Percentiles rank a stretch among this genome's conserved stretches.
Conservation (phyloP, 495 filamentous ascomycete species). For the Hypomontagnella monticulosa region DNA sequence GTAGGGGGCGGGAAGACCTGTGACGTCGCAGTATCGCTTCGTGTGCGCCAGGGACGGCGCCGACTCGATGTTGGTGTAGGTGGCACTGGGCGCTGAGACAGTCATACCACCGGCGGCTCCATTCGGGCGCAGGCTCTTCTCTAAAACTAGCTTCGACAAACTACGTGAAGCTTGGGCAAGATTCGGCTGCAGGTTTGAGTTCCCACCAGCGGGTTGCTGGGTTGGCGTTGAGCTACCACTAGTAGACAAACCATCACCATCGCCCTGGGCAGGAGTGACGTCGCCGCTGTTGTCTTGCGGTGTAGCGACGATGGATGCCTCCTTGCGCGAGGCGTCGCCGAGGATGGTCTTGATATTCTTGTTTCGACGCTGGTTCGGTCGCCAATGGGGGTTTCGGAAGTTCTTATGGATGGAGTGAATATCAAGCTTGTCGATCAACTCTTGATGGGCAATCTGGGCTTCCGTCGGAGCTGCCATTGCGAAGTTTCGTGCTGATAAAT, state of each 20-base stretch:
- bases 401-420: slow-evolving; percentile 81
- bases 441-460: slow-evolving; percentile 61
- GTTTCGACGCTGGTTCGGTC: slow-evolving; percentile 91
- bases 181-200: slow-evolving; percentile 65
- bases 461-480: slow-evolving; percentile 44
- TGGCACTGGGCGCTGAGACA: slow-evolving; percentile 71
- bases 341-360: slow-evolving; percentile 98
- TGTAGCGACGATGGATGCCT: slow-evolving; percentile 78
- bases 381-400: slow-evolving; percentile 90
- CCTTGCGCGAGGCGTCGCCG: slow-evolving; percentile 85
- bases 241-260: slow-evolving; percentile 62
- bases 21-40: slow-evolving; percentile 93
- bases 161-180: slow-evolving; percentile 85
- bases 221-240: slow-evolving; percentile 70
- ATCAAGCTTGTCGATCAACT: slow-evolving; percentile 85
- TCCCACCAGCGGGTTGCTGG: slow-evolving; percentile 49
- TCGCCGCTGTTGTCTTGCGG: slow-evolving; percentile 80
- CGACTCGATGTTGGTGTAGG: slow-evolving; percentile 94
- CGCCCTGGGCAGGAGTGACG: slow-evolving; percentile 70
- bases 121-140: slow-evolving; percentile 63
- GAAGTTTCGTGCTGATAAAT: not conserved
- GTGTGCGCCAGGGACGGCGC: slow-evolving; percentile 82
- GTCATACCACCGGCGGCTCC: slow-evolving; percentile 36
- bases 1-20: slow-evolving; percentile 86
- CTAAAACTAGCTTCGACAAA: slow-evolving; percentile 83